Evolutionary conservation across 2,329 filamentous ascomycete species (phyloP).

Genomic region (Pyricularia sp.): DNA sequence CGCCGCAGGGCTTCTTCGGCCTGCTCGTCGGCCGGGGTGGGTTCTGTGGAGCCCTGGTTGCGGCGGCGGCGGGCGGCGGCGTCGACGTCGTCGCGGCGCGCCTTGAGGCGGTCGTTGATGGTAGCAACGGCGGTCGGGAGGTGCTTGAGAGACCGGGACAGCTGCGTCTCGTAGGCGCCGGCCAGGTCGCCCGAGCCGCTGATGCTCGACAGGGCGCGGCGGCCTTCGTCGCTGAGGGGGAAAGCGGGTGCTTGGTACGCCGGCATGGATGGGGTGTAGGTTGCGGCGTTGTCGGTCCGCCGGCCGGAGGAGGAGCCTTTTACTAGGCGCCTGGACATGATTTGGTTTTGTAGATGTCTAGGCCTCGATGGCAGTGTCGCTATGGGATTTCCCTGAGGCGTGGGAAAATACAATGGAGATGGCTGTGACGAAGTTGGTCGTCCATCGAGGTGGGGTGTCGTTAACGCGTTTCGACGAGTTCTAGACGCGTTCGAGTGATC

Average conservation of each 20-base stretch:
- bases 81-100: slow-evolving; percentile 22
- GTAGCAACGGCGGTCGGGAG: slow-evolving; percentile 22
- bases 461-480: background rate
- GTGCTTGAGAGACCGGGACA: background rate
- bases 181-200: background rate
- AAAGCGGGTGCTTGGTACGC: background rate
- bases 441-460: background rate
- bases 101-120: slow-evolving; percentile 32
- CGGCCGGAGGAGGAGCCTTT: background rate
- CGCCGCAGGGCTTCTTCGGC: slow-evolving; percentile 22
- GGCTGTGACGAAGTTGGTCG: background rate
- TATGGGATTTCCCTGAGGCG: no score
- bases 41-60: slow-evolving; percentile 6
- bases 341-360: background rate
- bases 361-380: background rate
- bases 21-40: slow-evolving; percentile 10
- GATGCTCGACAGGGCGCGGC: slow-evolving; percentile 11
- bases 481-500: background rate
- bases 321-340: background rate
- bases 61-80: slow-evolving; percentile 13
- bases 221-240: background rate
- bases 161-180: background rate
- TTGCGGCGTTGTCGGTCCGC: background rate
- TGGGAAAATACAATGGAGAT: background rate
- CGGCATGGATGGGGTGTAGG: background rate